phyloP scores from a whole-genome alignment of 2,329 filamentous ascomycete genomes.

The Verticillium zaregamsianum region DNA sequence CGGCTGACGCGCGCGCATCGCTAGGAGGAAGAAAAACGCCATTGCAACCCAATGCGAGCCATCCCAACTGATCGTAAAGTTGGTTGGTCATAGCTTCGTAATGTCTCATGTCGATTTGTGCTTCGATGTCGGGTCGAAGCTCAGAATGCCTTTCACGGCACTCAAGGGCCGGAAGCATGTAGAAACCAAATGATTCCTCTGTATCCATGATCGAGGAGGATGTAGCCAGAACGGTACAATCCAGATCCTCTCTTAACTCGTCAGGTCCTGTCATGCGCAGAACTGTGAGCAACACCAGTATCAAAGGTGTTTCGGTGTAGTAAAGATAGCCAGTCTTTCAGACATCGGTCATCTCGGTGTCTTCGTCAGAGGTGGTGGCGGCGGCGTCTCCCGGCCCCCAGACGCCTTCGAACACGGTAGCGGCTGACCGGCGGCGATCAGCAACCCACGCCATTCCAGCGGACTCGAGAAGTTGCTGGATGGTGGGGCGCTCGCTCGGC shows the following conservation, averaged over 20 bases:
- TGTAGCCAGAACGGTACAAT: slow-evolving; percentile 18
- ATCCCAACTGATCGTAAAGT: slow-evolving; percentile 4
- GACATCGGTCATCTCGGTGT: slow-evolving; percentile 59
- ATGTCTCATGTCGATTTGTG: slow-evolving; percentile 9
- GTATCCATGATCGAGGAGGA: slow-evolving; percentile 9
- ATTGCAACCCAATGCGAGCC: slow-evolving; percentile 6
- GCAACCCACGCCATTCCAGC: slow-evolving; percentile 79
- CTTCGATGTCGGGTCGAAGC: neutral
- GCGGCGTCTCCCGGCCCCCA: slow-evolving; percentile 73
- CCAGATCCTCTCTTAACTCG: slow-evolving; percentile 13
- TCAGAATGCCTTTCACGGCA: neutral
- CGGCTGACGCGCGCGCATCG: neutral
- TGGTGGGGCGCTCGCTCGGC: slow-evolving; percentile 67
- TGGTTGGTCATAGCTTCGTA: slow-evolving; percentile 11
- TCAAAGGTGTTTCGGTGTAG: neutral
- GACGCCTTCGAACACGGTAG: slow-evolving; percentile 94
- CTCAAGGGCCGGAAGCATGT: neutral
- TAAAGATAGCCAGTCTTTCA: slow-evolving; percentile 22
- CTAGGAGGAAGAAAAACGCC: neutral
- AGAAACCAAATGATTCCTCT: slow-evolving; percentile 3
- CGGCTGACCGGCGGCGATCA: slow-evolving; percentile 72
- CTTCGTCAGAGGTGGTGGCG: slow-evolving; percentile 32
- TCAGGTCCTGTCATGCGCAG: slow-evolving; percentile 25
- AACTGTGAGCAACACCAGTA: slow-evolving; percentile 16
- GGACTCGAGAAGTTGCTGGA: slow-evolving; percentile 67